A percentile compares a stretch with the other conserved stretches of the same genome.
These are phyloP conservation scores for Picocystis salinarum DNA, from an alignment of 139 green algal genomes.

Conservation along the genomic window DNA sequence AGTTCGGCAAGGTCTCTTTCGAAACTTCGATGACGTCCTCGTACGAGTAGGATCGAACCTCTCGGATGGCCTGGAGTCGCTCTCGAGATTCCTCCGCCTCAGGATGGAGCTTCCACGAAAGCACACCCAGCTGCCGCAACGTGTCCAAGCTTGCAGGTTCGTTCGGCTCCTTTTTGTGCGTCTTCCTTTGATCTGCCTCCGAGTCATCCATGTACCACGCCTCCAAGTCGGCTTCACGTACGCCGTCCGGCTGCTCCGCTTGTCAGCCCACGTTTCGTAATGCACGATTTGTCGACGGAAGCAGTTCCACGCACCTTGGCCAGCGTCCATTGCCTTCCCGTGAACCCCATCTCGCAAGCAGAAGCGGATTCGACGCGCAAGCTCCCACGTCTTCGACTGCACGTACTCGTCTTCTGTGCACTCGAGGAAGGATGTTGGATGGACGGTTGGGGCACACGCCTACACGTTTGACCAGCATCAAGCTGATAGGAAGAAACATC, in stretches of 20 bases:
- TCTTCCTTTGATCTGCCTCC: slow-evolving; percentile 40
- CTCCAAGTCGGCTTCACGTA: slow-evolving; percentile 27
- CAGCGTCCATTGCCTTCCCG: too few relatives aligned
- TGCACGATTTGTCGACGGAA: too few relatives aligned
- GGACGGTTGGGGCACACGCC: too few relatives aligned
- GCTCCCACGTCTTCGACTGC: too few relatives aligned
- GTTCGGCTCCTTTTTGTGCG: slow-evolving; percentile 44
- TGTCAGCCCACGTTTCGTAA: too few relatives aligned
- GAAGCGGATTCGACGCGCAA: too few relatives aligned
- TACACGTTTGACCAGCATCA: too few relatives aligned
- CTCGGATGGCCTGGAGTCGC: background rate
- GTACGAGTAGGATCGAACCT: background rate
- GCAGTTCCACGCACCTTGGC: too few relatives aligned
- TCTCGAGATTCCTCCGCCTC: slow-evolving; percentile 16
- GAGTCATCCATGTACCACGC: slow-evolving; percentile 77
- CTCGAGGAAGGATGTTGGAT: too few relatives aligned
- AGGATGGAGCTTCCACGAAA: slow-evolving; percentile 56
- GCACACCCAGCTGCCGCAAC: slow-evolving; percentile 50
- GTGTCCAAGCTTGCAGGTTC: slow-evolving; percentile 25
- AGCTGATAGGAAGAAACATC: too few relatives aligned
- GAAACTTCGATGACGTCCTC: slow-evolving; percentile 57
- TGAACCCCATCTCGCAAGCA: too few relatives aligned
- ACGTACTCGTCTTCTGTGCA: too few relatives aligned
- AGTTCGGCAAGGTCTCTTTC: slow-evolving; percentile 50
- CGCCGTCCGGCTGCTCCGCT: slow-evolving; percentile 43